Evolutionary conservation across 2,329 filamentous ascomycete genomes (phyloP).

Genomic region (Xylariaceae sp.): DNA sequence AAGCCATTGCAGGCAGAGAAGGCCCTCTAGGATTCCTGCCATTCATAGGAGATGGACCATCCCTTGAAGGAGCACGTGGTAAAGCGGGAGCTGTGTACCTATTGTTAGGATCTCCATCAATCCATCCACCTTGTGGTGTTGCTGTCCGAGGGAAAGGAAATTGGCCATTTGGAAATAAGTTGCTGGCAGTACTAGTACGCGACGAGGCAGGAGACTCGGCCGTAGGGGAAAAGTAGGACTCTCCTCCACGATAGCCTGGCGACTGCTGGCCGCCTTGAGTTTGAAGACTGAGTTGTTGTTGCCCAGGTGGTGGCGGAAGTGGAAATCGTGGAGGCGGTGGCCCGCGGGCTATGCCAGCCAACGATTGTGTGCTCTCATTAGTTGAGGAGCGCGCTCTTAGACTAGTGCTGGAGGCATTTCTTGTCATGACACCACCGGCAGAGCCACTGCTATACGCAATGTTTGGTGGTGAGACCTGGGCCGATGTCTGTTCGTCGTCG

Average conservation of each 20-base stretch:
- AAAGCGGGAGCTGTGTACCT: slow-evolving; percentile 87
- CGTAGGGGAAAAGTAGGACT: slow-evolving; percentile 91
- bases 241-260: slow-evolving; percentile 58
- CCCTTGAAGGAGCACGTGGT: slow-evolving; percentile 74
- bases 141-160: slow-evolving; percentile 71
- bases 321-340: slow-evolving; percentile 70
- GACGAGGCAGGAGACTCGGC: slow-evolving; percentile 75
- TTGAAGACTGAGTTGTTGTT: slow-evolving; percentile 66
- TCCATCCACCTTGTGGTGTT: slow-evolving; percentile 64
- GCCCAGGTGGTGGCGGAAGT: slow-evolving; percentile 48
- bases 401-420: slow-evolving; percentile 71
- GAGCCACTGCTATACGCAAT: slow-evolving; percentile 27
- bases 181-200: slow-evolving; percentile 69
- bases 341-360: slow-evolving; percentile 53
- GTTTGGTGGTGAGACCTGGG: slow-evolving; percentile 30
- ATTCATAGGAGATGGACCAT: slow-evolving; percentile 62
- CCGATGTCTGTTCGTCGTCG: slow-evolving; percentile 35
- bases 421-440: slow-evolving; percentile 42
- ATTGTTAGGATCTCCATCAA: slow-evolving; percentile 53
- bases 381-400: slow-evolving; percentile 74
- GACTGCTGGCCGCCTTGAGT: slow-evolving; percentile 51
- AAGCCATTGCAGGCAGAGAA: slow-evolving; percentile 70
- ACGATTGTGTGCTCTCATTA: slow-evolving; percentile 59
- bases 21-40: slow-evolving; percentile 69
- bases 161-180: slow-evolving; percentile 57